These are phyloP conservation scores for Tolypocladium nubicola DNA, from an alignment of 2,329 filamentous ascomycete species.

Conservation along the genomic window DNA sequence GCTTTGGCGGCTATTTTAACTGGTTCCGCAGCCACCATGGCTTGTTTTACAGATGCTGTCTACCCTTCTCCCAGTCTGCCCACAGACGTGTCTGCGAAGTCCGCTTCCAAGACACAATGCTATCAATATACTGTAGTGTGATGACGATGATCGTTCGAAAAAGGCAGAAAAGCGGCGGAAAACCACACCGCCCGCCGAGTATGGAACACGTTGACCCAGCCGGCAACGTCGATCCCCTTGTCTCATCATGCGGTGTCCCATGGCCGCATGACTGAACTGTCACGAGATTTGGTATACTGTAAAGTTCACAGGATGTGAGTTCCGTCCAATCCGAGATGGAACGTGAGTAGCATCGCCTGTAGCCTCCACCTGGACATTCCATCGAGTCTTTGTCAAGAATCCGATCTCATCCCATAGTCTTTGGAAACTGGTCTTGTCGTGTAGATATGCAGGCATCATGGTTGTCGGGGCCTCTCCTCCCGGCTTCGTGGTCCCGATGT, in stretches of 20 bases:
- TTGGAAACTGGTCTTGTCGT: conserved; percentile 39
- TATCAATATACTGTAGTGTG: not conserved
- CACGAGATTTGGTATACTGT: conserved; percentile 21
- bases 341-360: conserved; percentile 12
- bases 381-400: conserved; percentile 33
- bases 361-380: conserved; percentile 33
- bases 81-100: too few species aligned
- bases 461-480: conserved; percentile 11
- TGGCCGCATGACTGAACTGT: not conserved
- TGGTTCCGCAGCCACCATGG: not conserved
- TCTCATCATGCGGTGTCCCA: not conserved
- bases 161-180: not conserved
- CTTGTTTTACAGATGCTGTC: not conserved
- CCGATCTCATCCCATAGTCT: conserved; percentile 44
- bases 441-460: conserved; percentile 28
- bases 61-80: not conserved
- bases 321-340: conserved; percentile 14
- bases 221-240: not conserved
- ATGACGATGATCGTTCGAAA: not conserved
- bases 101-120: not conserved
- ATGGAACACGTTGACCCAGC: not conserved
- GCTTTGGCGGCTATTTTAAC: not conserved
- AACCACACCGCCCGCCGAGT: not conserved
- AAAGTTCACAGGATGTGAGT: conserved; percentile 20
- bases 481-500: conserved; percentile 29